These are phyloP conservation scores for Starmerella powellii DNA, from an alignment of 805 yeast species.

Conservation along the genomic window DNA sequence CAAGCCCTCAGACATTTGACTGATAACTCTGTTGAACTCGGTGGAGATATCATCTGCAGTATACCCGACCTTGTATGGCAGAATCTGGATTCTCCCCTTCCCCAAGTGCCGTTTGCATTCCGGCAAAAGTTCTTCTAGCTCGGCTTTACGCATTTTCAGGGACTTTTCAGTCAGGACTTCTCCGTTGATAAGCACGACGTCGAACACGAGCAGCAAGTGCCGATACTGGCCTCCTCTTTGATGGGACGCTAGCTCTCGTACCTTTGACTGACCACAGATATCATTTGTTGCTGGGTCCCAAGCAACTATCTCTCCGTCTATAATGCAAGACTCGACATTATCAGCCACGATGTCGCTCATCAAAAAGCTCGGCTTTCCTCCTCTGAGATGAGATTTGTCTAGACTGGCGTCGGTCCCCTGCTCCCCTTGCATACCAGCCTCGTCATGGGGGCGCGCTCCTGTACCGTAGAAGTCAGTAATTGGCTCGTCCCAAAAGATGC, in stretches of 20 bases:
- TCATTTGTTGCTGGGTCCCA: conserved; percentile 46
- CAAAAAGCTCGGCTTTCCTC: conserved; percentile 15
- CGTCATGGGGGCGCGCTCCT: not conserved
- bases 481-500: conserved; percentile 1
- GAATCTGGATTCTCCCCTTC: conserved; percentile 19
- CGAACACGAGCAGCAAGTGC: conserved; percentile 46
- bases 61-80: conserved; percentile 32
- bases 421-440: not conserved
- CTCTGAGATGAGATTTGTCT: too few relatives aligned
- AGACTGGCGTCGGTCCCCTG: too few relatives aligned
- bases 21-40: conserved; percentile 48
- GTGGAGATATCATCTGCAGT: conserved; percentile 42
- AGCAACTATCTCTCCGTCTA: conserved; percentile 93
- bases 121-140: conserved; percentile 36
- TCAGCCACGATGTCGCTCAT: conserved; percentile 17
- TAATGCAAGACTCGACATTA: conserved; percentile 32
- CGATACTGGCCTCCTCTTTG: conserved; percentile 25
- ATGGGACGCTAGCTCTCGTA: conserved; percentile 52
- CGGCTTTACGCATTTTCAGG: conserved; percentile 43
- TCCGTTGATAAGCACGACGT: conserved; percentile 60
- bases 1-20: conserved; percentile 63
- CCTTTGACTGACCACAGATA: conserved; percentile 68
- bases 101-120: conserved; percentile 24
- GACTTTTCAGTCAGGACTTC: conserved; percentile 43
- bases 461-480: not conserved